Evolutionary conservation across 176 grass and related monocot species (phyloP), one percentile per base, ranked within the genome.

Genomic region (Tillandsia fasciculata): DNA sequence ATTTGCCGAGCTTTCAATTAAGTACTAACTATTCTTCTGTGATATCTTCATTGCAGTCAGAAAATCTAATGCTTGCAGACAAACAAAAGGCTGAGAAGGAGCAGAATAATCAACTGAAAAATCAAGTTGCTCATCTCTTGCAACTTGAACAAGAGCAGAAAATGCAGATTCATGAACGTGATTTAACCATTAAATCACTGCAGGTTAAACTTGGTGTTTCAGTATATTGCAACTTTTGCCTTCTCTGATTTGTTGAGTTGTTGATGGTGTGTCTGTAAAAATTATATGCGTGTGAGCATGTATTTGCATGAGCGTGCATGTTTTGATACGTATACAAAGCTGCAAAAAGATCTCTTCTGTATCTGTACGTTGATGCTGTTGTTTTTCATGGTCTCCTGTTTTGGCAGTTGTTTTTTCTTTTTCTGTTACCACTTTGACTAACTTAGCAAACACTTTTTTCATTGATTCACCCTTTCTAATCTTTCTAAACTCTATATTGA

Each of bases 41-140:
- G 33, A 42, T 48, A 64, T 76, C 33, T 73, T 72, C 48, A n/a
- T 83, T 83, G 68, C 84, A 97, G 93, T 73, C 84, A 78, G 93
- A 97, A 85, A 97, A 97, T 87, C 76, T 87, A 83, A 89, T 87
- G 77, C 89, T 87, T 66, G 28, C 77, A 28, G 83, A 97, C 63
- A 97, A 89, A 74, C 86, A 87, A 70, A 97, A 85, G 69, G 72
- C 81, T 69, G 93, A 97, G 75, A 96, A 91, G 76, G 89, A 97
- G 22, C 83, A 97, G 79, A 97, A 92, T 53, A 84, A 78, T 71
- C 77, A 97, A 71, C 86, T 92, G 58, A 85, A 85, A 69, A 90
- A 85, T 81, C 86, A 97, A 74, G 81, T 87, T 79, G 81, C 86
- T 65, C 76, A 70, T 70, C 81, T 97, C 54, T 70, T 87, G 74